Conservation (phyloP, 495 filamentous ascomycete genomes). For the Penicillium fimorum region DNA sequence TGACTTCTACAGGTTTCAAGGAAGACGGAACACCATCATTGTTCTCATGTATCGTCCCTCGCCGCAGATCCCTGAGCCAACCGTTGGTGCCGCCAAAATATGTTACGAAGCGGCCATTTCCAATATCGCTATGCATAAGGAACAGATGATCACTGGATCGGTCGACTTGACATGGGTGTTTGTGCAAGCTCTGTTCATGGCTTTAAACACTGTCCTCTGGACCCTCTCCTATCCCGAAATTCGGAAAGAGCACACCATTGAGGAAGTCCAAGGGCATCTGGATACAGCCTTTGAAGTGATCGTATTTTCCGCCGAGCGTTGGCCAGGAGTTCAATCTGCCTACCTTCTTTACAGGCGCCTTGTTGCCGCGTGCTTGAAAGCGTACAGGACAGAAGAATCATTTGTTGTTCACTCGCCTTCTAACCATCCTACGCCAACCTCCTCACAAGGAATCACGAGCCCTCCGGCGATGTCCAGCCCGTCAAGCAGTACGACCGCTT, state of each 20-base stretch:
- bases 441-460: constrained; percentile 42
- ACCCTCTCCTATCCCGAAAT: constrained; percentile 80
- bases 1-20: constrained; percentile 60
- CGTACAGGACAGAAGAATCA: constrained; percentile 70
- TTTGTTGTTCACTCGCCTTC: constrained; percentile 65
- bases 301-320: constrained; percentile 69
- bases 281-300: constrained; percentile 72
- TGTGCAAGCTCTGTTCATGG: constrained; percentile 80
- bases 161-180: constrained; percentile 93
- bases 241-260: constrained; percentile 62
- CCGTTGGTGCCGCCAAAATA: constrained; percentile 63
- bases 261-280: constrained; percentile 70
- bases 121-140: constrained; percentile 73
- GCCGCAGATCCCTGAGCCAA: constrained; percentile 84
- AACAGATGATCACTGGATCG: constrained; percentile 68
- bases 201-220: constrained; percentile 86
- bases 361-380: constrained; percentile 76
- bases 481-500: constrained; percentile 41
- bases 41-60: constrained; percentile 83
- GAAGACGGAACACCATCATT: constrained; percentile 77
- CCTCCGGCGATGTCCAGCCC: constrained; percentile 53
- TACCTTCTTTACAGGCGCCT: constrained; percentile 75
- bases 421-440: constrained; percentile 46
- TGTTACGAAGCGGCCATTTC: constrained; percentile 80
- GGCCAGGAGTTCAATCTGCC: constrained; percentile 87